A percentile compares a stretch with the other conserved stretches of the same genome.
Evolutionary conservation across 352 stramenopile genomes (phyloP).

Genomic region (Globisporangium radiosum): DNA sequence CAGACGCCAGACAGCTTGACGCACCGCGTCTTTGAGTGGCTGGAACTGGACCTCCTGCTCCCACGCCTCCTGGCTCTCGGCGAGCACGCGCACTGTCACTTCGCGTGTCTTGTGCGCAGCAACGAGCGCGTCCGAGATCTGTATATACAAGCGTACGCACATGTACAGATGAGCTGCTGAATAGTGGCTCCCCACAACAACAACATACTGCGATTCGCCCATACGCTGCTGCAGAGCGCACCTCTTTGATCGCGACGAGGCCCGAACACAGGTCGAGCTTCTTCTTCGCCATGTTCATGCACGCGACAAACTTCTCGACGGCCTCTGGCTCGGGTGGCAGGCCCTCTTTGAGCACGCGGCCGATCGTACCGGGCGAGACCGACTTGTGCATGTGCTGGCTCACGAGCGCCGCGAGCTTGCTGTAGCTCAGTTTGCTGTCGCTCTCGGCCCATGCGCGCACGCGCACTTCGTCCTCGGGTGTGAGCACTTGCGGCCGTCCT

Average conservation of each 20-base stretch:
- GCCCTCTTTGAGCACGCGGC: constrained; percentile 6
- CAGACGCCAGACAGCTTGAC: not conserved
- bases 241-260: not conserved
- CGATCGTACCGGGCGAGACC: constrained; percentile 8
- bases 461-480: constrained; percentile 4
- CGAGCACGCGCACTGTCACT: constrained; percentile 6
- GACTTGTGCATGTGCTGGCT: constrained; percentile 3
- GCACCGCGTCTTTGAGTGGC: constrained; percentile 8
- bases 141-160: too few relatives aligned
- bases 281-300: constrained; percentile 9
- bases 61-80: constrained; percentile 5
- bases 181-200: too few relatives aligned
- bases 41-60: constrained; percentile 4
- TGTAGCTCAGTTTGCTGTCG: constrained; percentile 8
- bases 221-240: not conserved
- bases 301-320: constrained; percentile 6
- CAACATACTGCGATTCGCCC: too few relatives aligned
- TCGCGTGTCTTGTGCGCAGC: constrained; percentile 2
- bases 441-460: constrained; percentile 4
- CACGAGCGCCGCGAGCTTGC: constrained; percentile 8
- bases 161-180: too few relatives aligned
- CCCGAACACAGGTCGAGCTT: constrained; percentile 7
- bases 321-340: constrained; percentile 5
- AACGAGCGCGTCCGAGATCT: constrained; percentile 1
- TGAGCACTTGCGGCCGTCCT: constrained; percentile 5